Conservation (phyloP, 768 basidiomycete genomes). For the Pholiota molesta region DNA sequence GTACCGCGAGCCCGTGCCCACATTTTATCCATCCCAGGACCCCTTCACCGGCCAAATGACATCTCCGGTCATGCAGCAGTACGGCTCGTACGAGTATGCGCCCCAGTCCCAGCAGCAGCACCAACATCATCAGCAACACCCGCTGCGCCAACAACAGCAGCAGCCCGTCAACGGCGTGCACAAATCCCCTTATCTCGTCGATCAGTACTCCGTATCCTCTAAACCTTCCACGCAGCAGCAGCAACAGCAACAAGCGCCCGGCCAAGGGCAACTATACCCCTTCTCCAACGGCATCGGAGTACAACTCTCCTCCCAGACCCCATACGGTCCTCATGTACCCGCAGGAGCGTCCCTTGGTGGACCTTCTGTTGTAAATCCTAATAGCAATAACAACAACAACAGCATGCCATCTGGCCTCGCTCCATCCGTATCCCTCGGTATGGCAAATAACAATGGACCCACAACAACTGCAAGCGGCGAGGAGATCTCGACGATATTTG, state of each 20-base stretch:
- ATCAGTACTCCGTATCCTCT: slow-evolving; percentile 29
- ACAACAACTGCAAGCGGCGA: slow-evolving; percentile 52
- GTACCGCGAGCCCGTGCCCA: slow-evolving; percentile 35
- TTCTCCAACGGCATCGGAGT: slow-evolving; percentile 37
- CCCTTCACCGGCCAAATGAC: slow-evolving; percentile 39
- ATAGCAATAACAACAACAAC: slow-evolving; percentile 7
- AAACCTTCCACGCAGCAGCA: slow-evolving; percentile 31
- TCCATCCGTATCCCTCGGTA: slow-evolving; percentile 26
- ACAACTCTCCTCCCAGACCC: slow-evolving; percentile 72
- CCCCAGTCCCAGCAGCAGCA: slow-evolving; percentile 21
- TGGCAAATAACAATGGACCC: slow-evolving; percentile 24
- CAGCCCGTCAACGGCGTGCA: slow-evolving; percentile 22
- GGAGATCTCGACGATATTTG: slow-evolving; percentile 96
- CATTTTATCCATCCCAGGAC: slow-evolving; percentile 38
- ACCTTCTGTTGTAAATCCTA: slow-evolving; percentile 18
- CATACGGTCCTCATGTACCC: slow-evolving; percentile 72
- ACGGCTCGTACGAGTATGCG: slow-evolving; percentile 38
- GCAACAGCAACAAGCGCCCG: slow-evolving; percentile 33
- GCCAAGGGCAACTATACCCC: slow-evolving; percentile 27
- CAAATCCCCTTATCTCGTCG: slow-evolving; percentile 33
- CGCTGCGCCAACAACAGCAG: slow-evolving; percentile 15
- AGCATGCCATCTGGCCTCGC: slow-evolving; percentile 27
- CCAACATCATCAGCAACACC: slow-evolving; percentile 4
- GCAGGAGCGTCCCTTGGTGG: slow-evolving; percentile 29
- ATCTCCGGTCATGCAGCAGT: slow-evolving; percentile 41